A percentile compares a stretch with the other conserved stretches of the same genome.
Evolutionary conservation across 371 early-diverging fungal species (phyloP).

Genomic region (Smittium culicis): DNA sequence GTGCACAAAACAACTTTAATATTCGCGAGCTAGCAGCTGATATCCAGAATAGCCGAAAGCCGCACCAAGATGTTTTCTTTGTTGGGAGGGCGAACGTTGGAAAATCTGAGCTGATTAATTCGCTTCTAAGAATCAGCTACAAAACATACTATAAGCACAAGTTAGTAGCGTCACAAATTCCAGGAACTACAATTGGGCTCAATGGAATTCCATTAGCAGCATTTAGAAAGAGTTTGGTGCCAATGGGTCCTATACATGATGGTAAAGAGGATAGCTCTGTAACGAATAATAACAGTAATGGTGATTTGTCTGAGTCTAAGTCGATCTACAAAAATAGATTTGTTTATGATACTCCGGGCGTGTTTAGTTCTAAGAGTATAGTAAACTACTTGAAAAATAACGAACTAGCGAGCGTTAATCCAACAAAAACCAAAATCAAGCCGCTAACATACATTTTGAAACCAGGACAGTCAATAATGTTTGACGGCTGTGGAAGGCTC

Average conservation of each 20-base stretch:
- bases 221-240: slow-evolving; percentile 35
- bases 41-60: slow-evolving; percentile 31
- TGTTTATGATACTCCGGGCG: slow-evolving; percentile 55
- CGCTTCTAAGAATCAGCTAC: slow-evolving; percentile 35
- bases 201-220: slow-evolving; percentile 42
- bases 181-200: slow-evolving; percentile 58
- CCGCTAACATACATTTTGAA: slow-evolving; percentile 42
- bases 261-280: background rate
- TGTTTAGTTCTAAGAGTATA: slow-evolving; percentile 42
- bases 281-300: background rate
- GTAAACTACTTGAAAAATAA: slow-evolving; percentile 33
- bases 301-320: slow-evolving; percentile 2
- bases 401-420: slow-evolving; percentile 37
- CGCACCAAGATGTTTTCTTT: slow-evolving; percentile 49
- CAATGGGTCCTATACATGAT: slow-evolving; percentile 16
- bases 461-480: slow-evolving; percentile 38
- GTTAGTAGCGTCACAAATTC: slow-evolving; percentile 43
- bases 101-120: slow-evolving; percentile 53
- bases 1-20: slow-evolving; percentile 47
- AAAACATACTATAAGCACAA: slow-evolving; percentile 27
- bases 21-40: slow-evolving; percentile 35
- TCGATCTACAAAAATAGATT: slow-evolving; percentile 27
- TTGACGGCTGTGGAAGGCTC: slow-evolving; percentile 49
- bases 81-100: slow-evolving; percentile 59
- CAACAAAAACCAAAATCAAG: slow-evolving; percentile 27